These are phyloP conservation scores for Taxillus chinensis DNA, from an alignment of 164 flowering plant genomes.

Conservation along the genomic window DNA sequence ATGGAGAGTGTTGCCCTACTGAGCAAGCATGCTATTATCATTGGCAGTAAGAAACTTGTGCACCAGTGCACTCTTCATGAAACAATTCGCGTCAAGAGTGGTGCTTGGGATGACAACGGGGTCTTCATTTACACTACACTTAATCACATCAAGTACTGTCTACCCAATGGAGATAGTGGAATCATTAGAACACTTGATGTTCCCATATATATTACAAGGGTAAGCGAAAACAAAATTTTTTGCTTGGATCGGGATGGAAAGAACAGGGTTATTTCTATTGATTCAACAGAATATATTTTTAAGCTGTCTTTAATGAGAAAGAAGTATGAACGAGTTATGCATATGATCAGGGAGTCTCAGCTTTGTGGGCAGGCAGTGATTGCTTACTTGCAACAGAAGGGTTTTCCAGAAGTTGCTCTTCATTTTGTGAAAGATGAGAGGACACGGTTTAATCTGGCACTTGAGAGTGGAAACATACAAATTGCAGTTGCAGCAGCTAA, in stretches of 20 bases:
- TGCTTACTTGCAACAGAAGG: constrained; percentile 1
- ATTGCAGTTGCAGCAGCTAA: constrained; percentile 3
- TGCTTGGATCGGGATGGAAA: constrained; percentile 4
- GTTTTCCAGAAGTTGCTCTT: constrained; percentile 3
- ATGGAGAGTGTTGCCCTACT: constrained; percentile 5
- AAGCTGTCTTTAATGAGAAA: constrained; percentile 1
- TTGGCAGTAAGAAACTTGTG: constrained; percentile 1
- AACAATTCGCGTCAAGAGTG: constrained; percentile 2
- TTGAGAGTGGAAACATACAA: constrained; percentile 3
- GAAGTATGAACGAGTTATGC: constrained; percentile 1
- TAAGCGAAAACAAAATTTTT: neutral
- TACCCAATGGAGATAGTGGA: constrained; percentile 2
- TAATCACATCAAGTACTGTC: constrained; percentile 1
- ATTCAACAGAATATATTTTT: neutral
- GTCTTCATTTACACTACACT: constrained; percentile 2
- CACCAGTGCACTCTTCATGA: constrained; percentile 3
- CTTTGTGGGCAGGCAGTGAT: constrained; percentile 4
- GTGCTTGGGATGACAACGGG: constrained; percentile 4
- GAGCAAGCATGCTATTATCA: constrained; percentile 2
- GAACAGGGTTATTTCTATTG: neutral
- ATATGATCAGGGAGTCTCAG: constrained; percentile 1
- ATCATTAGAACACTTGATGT: constrained; percentile 2
- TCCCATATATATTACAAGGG: neutral
- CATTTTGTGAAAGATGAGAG: constrained; percentile 3
- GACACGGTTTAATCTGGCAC: constrained; percentile 1